These are phyloP conservation scores for Flueggea neowawraea DNA, from an alignment of 441 rosid species.

Conservation along the genomic window DNA sequence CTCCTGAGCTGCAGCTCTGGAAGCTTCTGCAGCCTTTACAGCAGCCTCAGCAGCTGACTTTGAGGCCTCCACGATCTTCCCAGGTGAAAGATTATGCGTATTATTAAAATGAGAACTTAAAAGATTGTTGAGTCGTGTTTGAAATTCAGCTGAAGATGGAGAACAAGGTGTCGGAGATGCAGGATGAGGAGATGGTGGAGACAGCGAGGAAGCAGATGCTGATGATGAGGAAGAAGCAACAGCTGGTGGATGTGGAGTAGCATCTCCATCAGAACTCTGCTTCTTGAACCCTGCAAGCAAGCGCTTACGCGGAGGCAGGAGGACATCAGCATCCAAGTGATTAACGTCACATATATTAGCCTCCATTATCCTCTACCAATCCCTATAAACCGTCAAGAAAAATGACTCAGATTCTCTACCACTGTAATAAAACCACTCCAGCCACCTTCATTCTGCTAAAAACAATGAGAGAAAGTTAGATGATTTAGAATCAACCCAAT, in stretches of 20 bases:
- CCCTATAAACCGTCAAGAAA: slow-evolving; percentile 9
- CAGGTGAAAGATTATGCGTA: slow-evolving; percentile 42
- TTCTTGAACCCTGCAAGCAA: slow-evolving; percentile 92
- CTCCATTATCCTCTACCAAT: slow-evolving; percentile 45
- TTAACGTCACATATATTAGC: slow-evolving; percentile 62
- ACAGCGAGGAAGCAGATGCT: slow-evolving; percentile 17
- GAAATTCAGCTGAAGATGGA: slow-evolving; percentile 38
- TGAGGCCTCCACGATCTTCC: slow-evolving; percentile 62
- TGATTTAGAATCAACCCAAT: slow-evolving; percentile 16
- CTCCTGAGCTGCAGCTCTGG: slow-evolving; percentile 76
- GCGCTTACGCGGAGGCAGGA: slow-evolving; percentile 90
- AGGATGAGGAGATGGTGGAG: slow-evolving; percentile 18
- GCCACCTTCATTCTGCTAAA: slow-evolving; percentile 18
- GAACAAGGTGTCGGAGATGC: slow-evolving; percentile 17
- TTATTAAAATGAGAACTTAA: slow-evolving; percentile 37
- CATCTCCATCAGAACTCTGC: slow-evolving; percentile 49
- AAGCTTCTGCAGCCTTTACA: slow-evolving; percentile 58
- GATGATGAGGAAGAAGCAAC: slow-evolving; percentile 45
- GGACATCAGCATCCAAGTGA: slow-evolving; percentile 74
- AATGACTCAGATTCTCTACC: slow-evolving; percentile 8
- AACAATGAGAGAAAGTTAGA: slow-evolving; percentile 7
- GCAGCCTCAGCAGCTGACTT: slow-evolving; percentile 57
- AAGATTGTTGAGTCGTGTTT: slow-evolving; percentile 46
- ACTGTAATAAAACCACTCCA: slow-evolving; percentile 17
- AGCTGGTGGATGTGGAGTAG: slow-evolving; percentile 31